A percentile compares a stretch with the other conserved stretches of the same genome.
Evolutionary conservation across 192 early-diverging fungal species (phyloP).

Genomic region (Backusella macrospora): DNA sequence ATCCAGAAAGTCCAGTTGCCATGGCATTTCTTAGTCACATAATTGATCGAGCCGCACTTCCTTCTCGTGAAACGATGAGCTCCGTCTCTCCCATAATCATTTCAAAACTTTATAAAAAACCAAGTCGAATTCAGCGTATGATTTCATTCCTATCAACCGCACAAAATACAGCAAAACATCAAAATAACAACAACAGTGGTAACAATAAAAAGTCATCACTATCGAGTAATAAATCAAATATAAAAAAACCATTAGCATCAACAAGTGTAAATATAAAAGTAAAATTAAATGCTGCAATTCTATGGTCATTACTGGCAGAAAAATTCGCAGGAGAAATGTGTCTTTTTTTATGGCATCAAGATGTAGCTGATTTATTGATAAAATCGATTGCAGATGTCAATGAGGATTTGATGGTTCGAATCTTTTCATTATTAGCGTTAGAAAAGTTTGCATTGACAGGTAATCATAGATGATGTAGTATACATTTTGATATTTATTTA

Average conservation of each 20-base stretch:
- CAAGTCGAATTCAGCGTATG: constrained; percentile 21
- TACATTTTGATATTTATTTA: too few species aligned
- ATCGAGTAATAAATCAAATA: neutral
- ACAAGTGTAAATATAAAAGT: neutral
- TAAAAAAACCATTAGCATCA: neutral
- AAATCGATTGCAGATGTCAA: constrained; percentile 42
- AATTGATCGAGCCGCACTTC: constrained; percentile 60
- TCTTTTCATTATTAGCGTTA: constrained; percentile 57
- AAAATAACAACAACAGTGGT: neutral
- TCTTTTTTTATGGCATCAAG: constrained; percentile 46
- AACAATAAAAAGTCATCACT: too few species aligned
- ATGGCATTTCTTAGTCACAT: constrained; percentile 60
- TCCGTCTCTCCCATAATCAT: constrained; percentile 48
- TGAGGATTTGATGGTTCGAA: constrained; percentile 46
- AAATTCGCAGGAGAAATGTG: constrained; percentile 58
- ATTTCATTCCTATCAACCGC: neutral
- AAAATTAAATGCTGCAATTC: constrained; percentile 50
- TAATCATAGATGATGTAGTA: constrained; percentile 36
- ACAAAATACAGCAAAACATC: neutral
- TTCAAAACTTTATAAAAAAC: constrained; percentile 28
- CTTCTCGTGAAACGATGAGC: constrained; percentile 51
- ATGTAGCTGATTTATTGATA: constrained; percentile 49
- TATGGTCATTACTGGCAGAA: constrained; percentile 59
- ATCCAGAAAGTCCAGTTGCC: constrained; percentile 42
- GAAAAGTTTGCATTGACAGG: constrained; percentile 63